Evolutionary conservation across 441 rosid species (phyloP).

Genomic region (Erodium trifolium): DNA sequence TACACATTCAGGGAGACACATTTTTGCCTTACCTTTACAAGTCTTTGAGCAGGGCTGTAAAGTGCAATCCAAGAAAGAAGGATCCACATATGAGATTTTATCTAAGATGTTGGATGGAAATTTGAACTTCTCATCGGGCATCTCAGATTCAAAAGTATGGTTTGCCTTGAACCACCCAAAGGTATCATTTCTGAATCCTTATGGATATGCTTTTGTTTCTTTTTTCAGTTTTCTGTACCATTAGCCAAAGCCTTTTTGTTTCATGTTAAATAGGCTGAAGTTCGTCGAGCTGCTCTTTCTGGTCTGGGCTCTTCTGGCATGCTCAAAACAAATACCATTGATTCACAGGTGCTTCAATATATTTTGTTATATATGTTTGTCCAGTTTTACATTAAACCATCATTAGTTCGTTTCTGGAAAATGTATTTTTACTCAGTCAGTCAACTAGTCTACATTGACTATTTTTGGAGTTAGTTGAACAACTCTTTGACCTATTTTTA

Average conservation of each 20-base stretch:
- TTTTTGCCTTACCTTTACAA: slow-evolving; percentile 12
- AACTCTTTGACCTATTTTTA: background rate
- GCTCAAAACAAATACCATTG: slow-evolving; percentile 37
- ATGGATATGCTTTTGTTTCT: background rate
- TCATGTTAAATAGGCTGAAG: slow-evolving; percentile 50
- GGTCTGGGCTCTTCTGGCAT: slow-evolving; percentile 42
- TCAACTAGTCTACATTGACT: background rate
- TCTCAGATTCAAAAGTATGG: slow-evolving; percentile 77
- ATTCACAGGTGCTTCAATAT: slow-evolving; percentile 47
- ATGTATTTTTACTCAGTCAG: background rate
- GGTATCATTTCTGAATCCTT: slow-evolving; percentile 34
- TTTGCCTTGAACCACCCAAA: slow-evolving; percentile 80
- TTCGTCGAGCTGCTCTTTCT: slow-evolving; percentile 68
- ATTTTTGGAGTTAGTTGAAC: background rate
- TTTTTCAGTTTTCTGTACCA: slow-evolving; percentile 4
- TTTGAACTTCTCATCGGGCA: slow-evolving; percentile 36
- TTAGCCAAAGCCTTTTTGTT: slow-evolving; percentile 20
- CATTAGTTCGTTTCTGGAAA: background rate
- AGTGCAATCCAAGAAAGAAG: slow-evolving; percentile 46
- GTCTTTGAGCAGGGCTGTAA: slow-evolving; percentile 38
- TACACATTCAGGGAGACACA: background rate
- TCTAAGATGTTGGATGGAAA: slow-evolving; percentile 55
- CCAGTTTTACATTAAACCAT: background rate
- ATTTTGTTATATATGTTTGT: slow-evolving; percentile 8
- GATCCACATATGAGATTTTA: slow-evolving; percentile 43